A percentile compares a stretch with the other conserved stretches of the same genome.
Conservation (phyloP, 1,139 yeast species). For the Protomyces pachydermus region DNA sequence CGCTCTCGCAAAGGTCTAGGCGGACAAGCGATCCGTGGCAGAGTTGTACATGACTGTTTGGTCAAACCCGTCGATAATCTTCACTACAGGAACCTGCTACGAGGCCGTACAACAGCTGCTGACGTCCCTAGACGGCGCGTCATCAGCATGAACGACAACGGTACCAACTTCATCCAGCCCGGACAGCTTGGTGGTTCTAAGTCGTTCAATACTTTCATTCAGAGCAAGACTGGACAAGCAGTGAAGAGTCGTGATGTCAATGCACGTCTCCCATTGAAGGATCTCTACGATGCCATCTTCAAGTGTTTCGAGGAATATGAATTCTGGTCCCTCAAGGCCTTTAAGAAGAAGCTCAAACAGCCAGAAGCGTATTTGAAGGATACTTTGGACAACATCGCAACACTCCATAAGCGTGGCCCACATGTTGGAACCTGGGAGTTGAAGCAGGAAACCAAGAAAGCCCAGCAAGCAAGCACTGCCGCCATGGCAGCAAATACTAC, state of each 20-base stretch:
- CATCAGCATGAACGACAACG: conserved; percentile 27
- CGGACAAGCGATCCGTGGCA: conserved; percentile 70
- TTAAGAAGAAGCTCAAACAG: conserved; percentile 89
- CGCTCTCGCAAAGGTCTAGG: conserved; percentile 44
- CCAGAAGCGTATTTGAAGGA: conserved; percentile 90
- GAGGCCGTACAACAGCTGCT: conserved; percentile 24
- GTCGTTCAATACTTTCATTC: conserved; percentile 10
- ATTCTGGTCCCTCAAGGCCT: conserved; percentile 92
- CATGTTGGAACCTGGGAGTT: conserved; percentile 86
- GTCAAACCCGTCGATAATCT: conserved; percentile 26
- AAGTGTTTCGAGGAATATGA: conserved; percentile 89
- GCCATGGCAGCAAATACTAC: conserved; percentile 14
- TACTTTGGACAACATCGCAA: conserved; percentile 83
- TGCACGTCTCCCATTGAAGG: conserved; percentile 89
- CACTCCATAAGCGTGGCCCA: conserved; percentile 88
- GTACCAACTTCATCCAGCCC: conserved; percentile 11
- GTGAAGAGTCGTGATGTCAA: conserved; percentile 73
- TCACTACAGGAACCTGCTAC: conserved; percentile 12
- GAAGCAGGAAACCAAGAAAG: conserved; percentile 52
- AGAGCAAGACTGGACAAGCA: conserved; percentile 52
- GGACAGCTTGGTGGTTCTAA: conserved; percentile 6
- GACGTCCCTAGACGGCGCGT: conserved; percentile 28
- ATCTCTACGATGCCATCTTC: conserved; percentile 79
- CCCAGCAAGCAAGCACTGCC: conserved; percentile 60
- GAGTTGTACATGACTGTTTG: conserved; percentile 64